phyloP scores from a whole-genome alignment of 2,329 filamentous ascomycete species.

The Camillea tinctor region DNA sequence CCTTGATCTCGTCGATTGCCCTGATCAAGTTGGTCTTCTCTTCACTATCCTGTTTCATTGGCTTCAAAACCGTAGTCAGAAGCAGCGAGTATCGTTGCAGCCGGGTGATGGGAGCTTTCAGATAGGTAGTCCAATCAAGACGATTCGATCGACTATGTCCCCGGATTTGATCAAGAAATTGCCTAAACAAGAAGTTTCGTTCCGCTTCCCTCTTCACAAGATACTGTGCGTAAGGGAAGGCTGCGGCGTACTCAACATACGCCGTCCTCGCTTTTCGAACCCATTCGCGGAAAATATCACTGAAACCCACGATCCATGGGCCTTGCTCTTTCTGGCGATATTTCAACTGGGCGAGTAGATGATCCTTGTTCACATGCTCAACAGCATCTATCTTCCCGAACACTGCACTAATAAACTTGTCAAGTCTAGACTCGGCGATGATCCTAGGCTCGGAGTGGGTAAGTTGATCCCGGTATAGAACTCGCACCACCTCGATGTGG shows the following conservation, averaged over 20 bases:
- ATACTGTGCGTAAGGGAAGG: slow-evolving; percentile 81
- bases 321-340: slow-evolving; percentile 97
- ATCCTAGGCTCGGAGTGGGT: slow-evolving; percentile 72
- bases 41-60: slow-evolving; percentile 79
- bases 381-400: slow-evolving; percentile 91
- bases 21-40: slow-evolving; percentile 82
- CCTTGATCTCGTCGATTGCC: slow-evolving; percentile 88
- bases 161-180: slow-evolving; percentile 79
- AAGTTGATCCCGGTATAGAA: slow-evolving; percentile 83
- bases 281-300: slow-evolving; percentile 97
- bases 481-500: slow-evolving; percentile 80
- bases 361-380: slow-evolving; percentile 87
- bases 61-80: slow-evolving; percentile 78
- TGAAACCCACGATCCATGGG: slow-evolving; percentile 90
- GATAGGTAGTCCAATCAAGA: slow-evolving; percentile 89
- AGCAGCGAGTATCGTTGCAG: slow-evolving; percentile 88
- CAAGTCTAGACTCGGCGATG: slow-evolving; percentile 73
- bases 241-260: slow-evolving; percentile 89
- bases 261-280: slow-evolving; percentile 87
- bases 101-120: slow-evolving; percentile 90
- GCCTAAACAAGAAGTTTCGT: slow-evolving; percentile 79
- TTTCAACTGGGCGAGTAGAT: slow-evolving; percentile 88
- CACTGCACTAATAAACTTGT: slow-evolving; percentile 78
- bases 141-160: slow-evolving; percentile 77
- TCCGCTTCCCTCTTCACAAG: slow-evolving; percentile 81